phyloP scores from a whole-genome alignment of 139 green algal genomes.

The Micractinium sp. region DNA sequence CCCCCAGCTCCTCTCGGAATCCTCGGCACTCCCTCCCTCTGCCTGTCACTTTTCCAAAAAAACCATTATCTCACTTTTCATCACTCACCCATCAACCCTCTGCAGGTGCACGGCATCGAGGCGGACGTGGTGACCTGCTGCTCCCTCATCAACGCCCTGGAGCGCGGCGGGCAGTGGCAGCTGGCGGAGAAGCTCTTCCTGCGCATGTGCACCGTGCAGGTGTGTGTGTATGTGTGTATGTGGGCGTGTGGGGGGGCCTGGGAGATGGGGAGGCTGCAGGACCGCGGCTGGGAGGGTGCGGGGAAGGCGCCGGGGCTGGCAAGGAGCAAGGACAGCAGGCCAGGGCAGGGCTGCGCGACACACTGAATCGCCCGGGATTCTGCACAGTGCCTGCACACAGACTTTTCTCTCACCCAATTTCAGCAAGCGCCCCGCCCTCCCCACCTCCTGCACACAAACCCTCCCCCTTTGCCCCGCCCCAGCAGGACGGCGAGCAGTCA shows the following conservation, averaged over 20 bases:
- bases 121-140: constrained; percentile 92
- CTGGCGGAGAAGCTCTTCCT: constrained; percentile 83
- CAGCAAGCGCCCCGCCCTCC: not conserved
- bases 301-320: no score
- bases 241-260: no score
- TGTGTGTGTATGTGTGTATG: not conserved
- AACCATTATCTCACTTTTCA: no score
- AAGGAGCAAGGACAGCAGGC: not conserved
- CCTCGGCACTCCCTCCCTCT: no score
- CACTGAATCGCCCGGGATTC: no score
- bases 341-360: not conserved
- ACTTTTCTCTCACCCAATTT: not conserved
- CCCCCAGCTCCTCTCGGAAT: no score
- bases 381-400: no score
- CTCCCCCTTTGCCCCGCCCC: not conserved
- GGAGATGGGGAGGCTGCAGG: no score
- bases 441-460: not conserved
- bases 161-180: constrained; percentile 91
- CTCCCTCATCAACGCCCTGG: constrained; percentile 87
- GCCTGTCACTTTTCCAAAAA: no score
- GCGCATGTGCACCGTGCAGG: constrained; percentile 53
- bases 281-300: no score
- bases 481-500: not conserved
- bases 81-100: not conserved
- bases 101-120: constrained; percentile 59